Evolutionary conservation across 108 stramenopile genomes (phyloP).

Genomic region (Aureococcus anophagefferens): DNA sequence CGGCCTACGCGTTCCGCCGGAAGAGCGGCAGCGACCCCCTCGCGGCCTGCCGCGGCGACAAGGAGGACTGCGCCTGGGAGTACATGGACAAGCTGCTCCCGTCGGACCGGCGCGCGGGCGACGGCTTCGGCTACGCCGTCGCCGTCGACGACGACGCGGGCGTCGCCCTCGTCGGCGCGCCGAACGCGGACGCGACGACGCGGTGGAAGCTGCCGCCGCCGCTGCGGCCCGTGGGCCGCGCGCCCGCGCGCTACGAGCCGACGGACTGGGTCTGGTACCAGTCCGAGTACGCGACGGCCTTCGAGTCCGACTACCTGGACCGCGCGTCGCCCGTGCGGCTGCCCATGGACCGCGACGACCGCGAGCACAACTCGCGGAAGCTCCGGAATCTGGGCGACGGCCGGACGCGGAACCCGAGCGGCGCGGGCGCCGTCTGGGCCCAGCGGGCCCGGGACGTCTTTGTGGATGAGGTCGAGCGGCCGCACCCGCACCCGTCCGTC

Average conservation of each 20-base stretch:
- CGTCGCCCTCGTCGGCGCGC: conserved; percentile 33
- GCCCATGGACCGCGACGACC: conserved; percentile 9
- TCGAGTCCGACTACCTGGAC: not conserved
- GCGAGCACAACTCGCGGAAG: not conserved
- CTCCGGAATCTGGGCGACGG: conserved; percentile 8
- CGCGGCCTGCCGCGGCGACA: not conserved
- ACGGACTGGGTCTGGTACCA: too few species aligned
- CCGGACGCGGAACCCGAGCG: conserved; percentile 22
- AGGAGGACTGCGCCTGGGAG: conserved; percentile 50
- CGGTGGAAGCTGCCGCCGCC: not conserved
- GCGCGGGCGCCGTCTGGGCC: conserved; percentile 18
- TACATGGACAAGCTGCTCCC: conserved; percentile 45
- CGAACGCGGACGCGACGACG: conserved; percentile 4
- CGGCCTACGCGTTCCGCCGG: conserved; percentile 54
- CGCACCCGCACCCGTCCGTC: not conserved
- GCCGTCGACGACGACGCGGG: conserved; percentile 30
- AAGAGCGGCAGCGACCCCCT: not conserved
- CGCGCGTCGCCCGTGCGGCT: not conserved
- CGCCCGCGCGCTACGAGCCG: not conserved
- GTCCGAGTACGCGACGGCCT: not conserved
- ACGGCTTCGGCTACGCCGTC: conserved; percentile 29
- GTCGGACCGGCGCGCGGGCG: conserved; percentile 48
- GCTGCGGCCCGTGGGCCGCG: not conserved
- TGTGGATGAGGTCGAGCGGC: conserved; percentile 26
- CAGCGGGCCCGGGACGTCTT: conserved; percentile 26